Base-by-base conservation (phyloP, 768 basidiomycete genomes). In the Pisolithus orientalis region DNA sequence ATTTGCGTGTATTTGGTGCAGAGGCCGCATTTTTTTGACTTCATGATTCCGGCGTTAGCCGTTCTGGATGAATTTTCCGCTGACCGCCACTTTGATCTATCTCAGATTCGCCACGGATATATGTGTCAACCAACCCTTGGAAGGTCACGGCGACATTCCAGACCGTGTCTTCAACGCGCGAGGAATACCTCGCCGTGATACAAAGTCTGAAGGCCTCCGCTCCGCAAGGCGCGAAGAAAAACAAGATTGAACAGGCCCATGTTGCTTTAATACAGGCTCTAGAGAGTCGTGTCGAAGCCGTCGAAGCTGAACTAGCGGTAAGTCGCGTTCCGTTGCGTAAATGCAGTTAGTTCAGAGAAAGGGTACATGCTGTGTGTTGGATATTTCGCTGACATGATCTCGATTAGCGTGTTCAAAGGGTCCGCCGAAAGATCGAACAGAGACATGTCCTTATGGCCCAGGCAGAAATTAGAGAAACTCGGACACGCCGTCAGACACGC, bases 111-210 rank as follows among this genome's bases (percentile, higher is more conserved):
- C 88, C 90, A 25, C 82, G 91, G 54, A 70, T 93, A 49, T 94
- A 90, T 62, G 72, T 79, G 38, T 92, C 90, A 32, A 88, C 87
- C 13, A 94, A 94, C 67, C 91, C 91, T 21, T 94, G 89, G 90
- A 94, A 92, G 72, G 84, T 84, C 40, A 81, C 84, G 8, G 84
- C 88, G 31, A 84, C 85, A 14, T 87, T 93, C 61, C 77, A 83
- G 59, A 76, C 84, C 10, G 69, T 86, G 49, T 80, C 87, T 13
- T 84, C 86, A 4, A 84, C 87, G 13, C 77, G 78, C 43, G 83
- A 83, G 47, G 88, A 93, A 63, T 92, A 91, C 61, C 51, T 82
- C n/a, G 72, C 71, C 5, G 64, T 81, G 42, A 75, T 91, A 52
- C 82, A 83, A 56, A 72, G 75, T 45, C 65, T 93, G 58, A 86